Evolutionary conservation across 352 stramenopile species (phyloP).

Genomic region (Phytophthora litchii): DNA sequence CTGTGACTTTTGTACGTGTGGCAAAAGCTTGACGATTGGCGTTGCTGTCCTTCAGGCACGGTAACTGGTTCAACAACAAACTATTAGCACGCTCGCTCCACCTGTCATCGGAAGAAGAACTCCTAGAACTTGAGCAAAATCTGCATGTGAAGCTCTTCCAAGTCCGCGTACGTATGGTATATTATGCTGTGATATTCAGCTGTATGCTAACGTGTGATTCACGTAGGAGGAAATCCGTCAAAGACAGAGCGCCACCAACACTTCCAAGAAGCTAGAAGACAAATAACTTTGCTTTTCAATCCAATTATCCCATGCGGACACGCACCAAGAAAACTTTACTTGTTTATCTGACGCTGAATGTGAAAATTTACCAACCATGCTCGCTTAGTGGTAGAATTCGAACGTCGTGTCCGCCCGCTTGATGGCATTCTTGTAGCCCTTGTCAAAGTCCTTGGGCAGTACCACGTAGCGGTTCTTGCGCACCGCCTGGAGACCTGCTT

Average conservation of each 20-base stretch:
- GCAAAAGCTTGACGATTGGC: not conserved
- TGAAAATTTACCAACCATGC: constrained; percentile 2
- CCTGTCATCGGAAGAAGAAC: constrained; percentile 51
- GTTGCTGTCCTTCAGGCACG: constrained; percentile 39
- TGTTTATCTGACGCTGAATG: not conserved
- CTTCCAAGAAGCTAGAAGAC: constrained; percentile 14
- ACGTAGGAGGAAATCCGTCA: constrained; percentile 25
- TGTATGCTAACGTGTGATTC: not conserved
- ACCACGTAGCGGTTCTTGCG: constrained; percentile 99
- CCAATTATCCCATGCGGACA: not conserved
- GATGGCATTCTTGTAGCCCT: constrained; percentile 99
- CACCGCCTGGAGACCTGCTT: constrained; percentile 99
- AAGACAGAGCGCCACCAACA: constrained; percentile 12
- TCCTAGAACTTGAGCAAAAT: constrained; percentile 51
- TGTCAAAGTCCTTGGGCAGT: constrained; percentile 99
- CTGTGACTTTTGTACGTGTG: not conserved
- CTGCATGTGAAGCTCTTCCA: constrained; percentile 58
- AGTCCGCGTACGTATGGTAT: constrained; percentile 43
- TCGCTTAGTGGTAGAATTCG: constrained; percentile 96
- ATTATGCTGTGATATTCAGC: not conserved
- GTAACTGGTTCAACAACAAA: constrained; percentile 70
- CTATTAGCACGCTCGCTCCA: constrained; percentile 57
- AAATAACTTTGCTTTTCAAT: constrained; percentile 3
- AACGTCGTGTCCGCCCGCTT: constrained; percentile 99
- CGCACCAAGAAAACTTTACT: not conserved